Evolutionary conservation across 2,329 filamentous ascomycete species (phyloP), one percentile per base, ranked within the genome.

Genomic region (Fusarium miscanthi): DNA sequence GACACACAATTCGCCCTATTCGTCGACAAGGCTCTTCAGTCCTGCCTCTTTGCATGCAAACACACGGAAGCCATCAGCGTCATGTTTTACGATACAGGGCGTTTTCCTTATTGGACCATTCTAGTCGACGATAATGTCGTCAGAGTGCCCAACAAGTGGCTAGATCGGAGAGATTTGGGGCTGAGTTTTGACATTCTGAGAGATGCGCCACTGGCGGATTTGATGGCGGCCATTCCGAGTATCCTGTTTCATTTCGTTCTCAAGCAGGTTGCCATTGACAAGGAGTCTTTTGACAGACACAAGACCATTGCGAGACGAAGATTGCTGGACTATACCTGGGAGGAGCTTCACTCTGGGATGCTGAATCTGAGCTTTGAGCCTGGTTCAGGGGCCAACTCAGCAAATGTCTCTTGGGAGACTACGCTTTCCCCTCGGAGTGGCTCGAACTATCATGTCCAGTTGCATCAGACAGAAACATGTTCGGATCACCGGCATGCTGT

Each of bases 141-240:
- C 57, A 57, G 58, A 21, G 27, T 72, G 17, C 48, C 64, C 25
- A n/a, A 72, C 48, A 45, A 33, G 30, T 72, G 70, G 70, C 53
- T 72, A 6, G 33, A 30, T 35, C 23, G 6, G 6, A 17, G 9
- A 23, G 38, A 35, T 14, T 27, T 49, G 16, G 37, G 11, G 8
- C 14, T 40, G 5, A 33, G 43, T 30, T 41, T 65, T 35, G 49
- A 23, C 6, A 30, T 71, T 33, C 19, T 23, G 7, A 5, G 56
- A 12, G 27, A 43, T 7, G 33, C 59, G 11, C 19, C 23, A 8
- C n/a, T 59, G 21, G 6, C 3, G 6, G 49, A 71, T 30, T 10
- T 59, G 12, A n/a, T 56, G 12, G 17, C 46, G 10, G 25, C 49
- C 30, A 30, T 27, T 12, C 25, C 49, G 10, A 59, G 45, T 19